Percentiles rank a stretch among this genome's conserved stretches.
These are phyloP conservation scores for Akanthomyces dipterigenus DNA, from an alignment of 2,329 filamentous ascomycete species.

Conservation along the genomic window DNA sequence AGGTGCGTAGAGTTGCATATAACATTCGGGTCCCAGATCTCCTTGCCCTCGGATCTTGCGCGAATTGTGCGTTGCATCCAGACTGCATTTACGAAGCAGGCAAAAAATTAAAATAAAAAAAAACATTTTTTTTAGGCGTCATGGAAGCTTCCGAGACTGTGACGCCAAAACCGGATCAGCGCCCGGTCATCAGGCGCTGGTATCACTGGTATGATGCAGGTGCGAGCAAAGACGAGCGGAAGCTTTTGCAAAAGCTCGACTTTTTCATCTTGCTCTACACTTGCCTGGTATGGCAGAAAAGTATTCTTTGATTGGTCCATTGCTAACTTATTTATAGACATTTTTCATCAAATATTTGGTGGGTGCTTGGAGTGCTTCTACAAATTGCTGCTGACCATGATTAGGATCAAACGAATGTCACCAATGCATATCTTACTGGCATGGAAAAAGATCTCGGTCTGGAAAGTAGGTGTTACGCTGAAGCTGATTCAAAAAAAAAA, in stretches of 20 bases:
- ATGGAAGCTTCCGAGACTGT: background rate
- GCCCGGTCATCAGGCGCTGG: conserved; percentile 17
- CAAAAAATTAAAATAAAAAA: background rate
- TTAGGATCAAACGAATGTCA: conserved; percentile 36
- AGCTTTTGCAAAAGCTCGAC: conserved; percentile 43
- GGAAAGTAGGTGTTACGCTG: background rate
- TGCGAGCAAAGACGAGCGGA: conserved; percentile 34
- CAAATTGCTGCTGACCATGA: background rate
- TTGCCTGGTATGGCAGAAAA: conserved; percentile 25
- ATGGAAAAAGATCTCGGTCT: conserved; percentile 41
- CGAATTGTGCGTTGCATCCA: too few species aligned
- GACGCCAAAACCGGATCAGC: background rate
- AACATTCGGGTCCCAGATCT: background rate
- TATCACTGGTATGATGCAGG: conserved; percentile 37
- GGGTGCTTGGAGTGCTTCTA: background rate
- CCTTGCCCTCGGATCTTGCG: background rate
- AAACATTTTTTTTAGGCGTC: background rate
- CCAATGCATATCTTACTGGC: conserved; percentile 42
- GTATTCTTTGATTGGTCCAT: background rate
- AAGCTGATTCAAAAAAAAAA: conserved; percentile 14
- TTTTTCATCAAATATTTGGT: conserved; percentile 40
- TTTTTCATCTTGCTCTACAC: conserved; percentile 35
- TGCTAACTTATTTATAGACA: conserved; percentile 15
- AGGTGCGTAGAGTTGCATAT: background rate
- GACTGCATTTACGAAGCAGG: background rate